Evolutionary conservation across 441 rosid genomes (phyloP).

Genomic region (Francoa sonchifolia): DNA sequence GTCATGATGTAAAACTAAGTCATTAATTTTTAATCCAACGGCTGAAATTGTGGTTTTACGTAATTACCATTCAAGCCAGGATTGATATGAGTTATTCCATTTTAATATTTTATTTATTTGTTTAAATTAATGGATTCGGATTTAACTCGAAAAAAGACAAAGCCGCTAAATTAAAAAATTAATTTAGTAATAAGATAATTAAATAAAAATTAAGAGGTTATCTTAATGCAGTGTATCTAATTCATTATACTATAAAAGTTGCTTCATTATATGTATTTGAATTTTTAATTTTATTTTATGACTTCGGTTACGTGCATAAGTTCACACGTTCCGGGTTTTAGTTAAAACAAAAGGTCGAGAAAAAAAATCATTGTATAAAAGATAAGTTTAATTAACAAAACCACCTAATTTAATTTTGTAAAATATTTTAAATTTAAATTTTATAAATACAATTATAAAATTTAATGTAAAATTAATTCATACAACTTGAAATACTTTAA

Average conservation of each 20-base stretch:
- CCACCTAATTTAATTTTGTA: background rate
- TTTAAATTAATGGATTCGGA: constrained; percentile 2
- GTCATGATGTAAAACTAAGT: constrained; percentile 2
- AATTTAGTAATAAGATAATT: too few species aligned
- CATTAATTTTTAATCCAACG: constrained; percentile 25
- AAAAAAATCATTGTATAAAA: too few species aligned
- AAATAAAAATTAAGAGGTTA: background rate
- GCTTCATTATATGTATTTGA: background rate
- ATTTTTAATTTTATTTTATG: constrained; percentile 11
- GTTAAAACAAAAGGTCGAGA: too few species aligned
- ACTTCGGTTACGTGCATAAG: constrained; percentile 6
- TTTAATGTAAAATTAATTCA: too few species aligned
- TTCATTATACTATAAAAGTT: too few species aligned
- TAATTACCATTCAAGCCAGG: constrained; percentile 2
- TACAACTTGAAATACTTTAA: too few species aligned
- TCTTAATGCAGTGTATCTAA: constrained; percentile 32
- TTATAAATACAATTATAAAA: background rate
- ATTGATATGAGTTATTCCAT: too few species aligned
- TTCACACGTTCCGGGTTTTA: constrained; percentile 4
- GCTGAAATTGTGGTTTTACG: constrained; percentile 9
- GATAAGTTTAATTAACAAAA: too few species aligned
- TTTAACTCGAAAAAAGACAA: constrained; percentile 19
- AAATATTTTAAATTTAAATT: background rate
- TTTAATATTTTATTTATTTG: too few species aligned
- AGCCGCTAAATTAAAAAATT: constrained; percentile 15